Evolutionary conservation across 306 rosid genomes (phyloP), one percentile per base, ranked within the genome.

Genomic region (Vachellia pachyceras): DNA sequence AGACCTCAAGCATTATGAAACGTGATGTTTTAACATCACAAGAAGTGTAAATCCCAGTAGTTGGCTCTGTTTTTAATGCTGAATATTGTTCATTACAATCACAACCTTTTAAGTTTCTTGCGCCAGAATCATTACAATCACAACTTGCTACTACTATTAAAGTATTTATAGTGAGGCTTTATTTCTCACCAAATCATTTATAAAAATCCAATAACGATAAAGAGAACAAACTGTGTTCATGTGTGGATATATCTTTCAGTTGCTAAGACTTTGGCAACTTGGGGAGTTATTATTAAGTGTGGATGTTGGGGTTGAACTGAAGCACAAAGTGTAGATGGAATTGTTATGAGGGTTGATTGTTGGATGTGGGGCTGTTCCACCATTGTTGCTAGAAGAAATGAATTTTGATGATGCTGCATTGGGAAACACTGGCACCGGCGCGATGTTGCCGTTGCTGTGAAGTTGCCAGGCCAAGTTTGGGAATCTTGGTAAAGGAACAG

Each of bases 331-430:
- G 85, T 83, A 18, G 84, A 77, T 46, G 79, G 47, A 75, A 45
- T 69, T 47, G 23, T 23, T 12, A 61, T 6, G 86, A 52, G 23
- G 23, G 10, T 18, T 18, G 80, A 15, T 80, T 79, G 46, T 49
- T 70, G 73, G 74, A 82, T 17, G 73, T 39, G 23, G 60, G 68
- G 85, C 36, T 70, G 91, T 60, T 37, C 83, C 54, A 18, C 55
- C 15, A 72, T 46, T n/a, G 79, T 41, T 42, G n/a, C n/a, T n/a
- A 78, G 89, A 82, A 76, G 88, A 82, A n/a, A 86, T 88, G 95
- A 91, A 91, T 92, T 95, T 92, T 91, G 97, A 92, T 91, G 97
- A 92, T 92, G 95, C 95, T 89, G 97, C 91, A 81, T 78, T 77
- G 35, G 88, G 77, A 80, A 85, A 83, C 83, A 77, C 83, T 3